Percentiles rank a stretch among this genome's conserved stretches.
Evolutionary conservation across 495 filamentous ascomycete species (phyloP).

Genomic region (Terfezia boudieri): DNA sequence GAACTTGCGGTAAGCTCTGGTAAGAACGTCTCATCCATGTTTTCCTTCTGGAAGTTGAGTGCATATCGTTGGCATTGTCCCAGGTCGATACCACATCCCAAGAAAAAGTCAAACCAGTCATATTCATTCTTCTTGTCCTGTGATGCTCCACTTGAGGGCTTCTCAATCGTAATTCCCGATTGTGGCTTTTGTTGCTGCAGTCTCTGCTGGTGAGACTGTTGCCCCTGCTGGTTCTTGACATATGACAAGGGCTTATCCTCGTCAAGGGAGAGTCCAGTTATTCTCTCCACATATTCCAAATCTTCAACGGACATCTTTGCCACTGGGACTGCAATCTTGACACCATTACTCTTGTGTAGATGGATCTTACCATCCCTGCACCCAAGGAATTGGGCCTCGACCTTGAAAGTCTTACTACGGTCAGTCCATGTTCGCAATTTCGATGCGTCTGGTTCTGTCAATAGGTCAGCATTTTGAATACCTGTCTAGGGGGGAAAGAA

Average conservation of each 20-base stretch:
- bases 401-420: constrained; percentile 80
- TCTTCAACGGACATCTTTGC: constrained; percentile 89
- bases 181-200: constrained; percentile 7
- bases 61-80: constrained; percentile 88
- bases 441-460: constrained; percentile 53
- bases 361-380: constrained; percentile 91
- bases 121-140: constrained; percentile 42
- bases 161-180: constrained; percentile 28
- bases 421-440: constrained; percentile 89
- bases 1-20: constrained; percentile 66
- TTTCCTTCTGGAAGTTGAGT: constrained; percentile 65
- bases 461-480: background rate
- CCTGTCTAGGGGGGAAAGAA: background rate
- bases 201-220: constrained; percentile 10
- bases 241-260: constrained; percentile 90
- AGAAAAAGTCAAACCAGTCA: constrained; percentile 98
- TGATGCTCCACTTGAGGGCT: constrained; percentile 23
- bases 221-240: constrained; percentile 30
- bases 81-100: constrained; percentile 70
- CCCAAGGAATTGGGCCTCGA: constrained; percentile 92
- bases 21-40: constrained; percentile 81
- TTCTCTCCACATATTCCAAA: constrained; percentile 75
- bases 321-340: constrained; percentile 92
- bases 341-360: constrained; percentile 89
- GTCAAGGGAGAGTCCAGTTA: constrained; percentile 71